Base-by-base conservation (phyloP, 2,329 filamentous ascomycete species). In the Cytospora mali region DNA sequence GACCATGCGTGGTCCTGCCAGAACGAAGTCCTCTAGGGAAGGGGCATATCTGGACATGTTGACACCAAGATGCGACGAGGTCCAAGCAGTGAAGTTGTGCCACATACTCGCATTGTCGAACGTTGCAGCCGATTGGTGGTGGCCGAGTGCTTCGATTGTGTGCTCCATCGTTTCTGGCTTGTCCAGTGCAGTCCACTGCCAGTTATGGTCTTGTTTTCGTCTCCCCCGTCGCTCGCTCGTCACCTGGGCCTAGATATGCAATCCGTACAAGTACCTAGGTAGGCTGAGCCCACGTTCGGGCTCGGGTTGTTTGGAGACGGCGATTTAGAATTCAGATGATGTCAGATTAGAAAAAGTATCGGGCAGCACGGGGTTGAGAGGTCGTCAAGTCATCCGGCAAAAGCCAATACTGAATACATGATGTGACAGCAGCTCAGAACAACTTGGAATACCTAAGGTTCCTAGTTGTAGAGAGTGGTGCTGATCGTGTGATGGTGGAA, bases 1-100 rank as follows among this genome's bases (percentile, higher is more conserved):
- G 33, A 91, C 82, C 71, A 93, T 86, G 63, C 90, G 83, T 55
- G 90, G 90, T 4, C 90, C 84, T 21, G 85, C 88, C 74, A 86
- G 81, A 66, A 91, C 81, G 54, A 93, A 77, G 70, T 92, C 88
- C 72, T 85, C 86, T 21, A 90, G 76, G 13, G 87, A 87, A 2
- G 89, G 88, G 53, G 84, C 79, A 74, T 85, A 83, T 67, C 81
- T 81, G 50, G 84, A 82, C 64, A 85, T 77, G 73, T 87, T 86
- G 64, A 83, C 79, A 62, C 72, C 70, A 13, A 80, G 68, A 25
- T 76, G 76, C 65, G 80, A 78, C 6, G 72, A 74, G 2, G 81
- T 81, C 84, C 85, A 87, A 61, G 76, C 73, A 23, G 82, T 82
- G 68, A 87, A 72, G 68, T 85, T 84, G 67, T 80, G 77, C 83